Percentiles rank a stretch among this genome's conserved stretches.
Evolutionary conservation across 257 asterid genomes (phyloP).

Genomic region (Fraxinus cuspidata): DNA sequence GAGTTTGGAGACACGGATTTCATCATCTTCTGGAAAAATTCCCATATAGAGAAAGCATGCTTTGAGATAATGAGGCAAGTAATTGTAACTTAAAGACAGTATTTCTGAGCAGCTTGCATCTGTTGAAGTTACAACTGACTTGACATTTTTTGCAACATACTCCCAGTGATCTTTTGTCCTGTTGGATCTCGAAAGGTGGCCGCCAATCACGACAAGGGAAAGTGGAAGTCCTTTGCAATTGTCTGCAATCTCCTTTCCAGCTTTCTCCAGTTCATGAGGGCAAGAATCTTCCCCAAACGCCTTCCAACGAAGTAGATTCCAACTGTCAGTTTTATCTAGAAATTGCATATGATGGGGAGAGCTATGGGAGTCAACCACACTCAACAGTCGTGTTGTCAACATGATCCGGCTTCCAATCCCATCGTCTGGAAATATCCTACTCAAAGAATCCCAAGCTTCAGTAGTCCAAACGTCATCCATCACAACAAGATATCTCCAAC

Average conservation of each 20-base stretch:
- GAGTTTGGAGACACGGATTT: conserved; percentile 19
- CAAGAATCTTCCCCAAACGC: conserved; percentile 18
- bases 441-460: conserved; percentile 12
- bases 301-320: conserved; percentile 15
- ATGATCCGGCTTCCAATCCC: conserved; percentile 20
- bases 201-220: conserved; percentile 17
- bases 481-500: conserved; percentile 18
- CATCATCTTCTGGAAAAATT: conserved; percentile 19
- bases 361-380: not conserved
- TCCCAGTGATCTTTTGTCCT: conserved; percentile 6
- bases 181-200: conserved; percentile 5
- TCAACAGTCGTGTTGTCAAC: conserved; percentile 14
- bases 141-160: conserved; percentile 12
- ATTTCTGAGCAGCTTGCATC: conserved; percentile 5
- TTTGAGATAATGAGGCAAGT: conserved; percentile 26
- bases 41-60: conserved; percentile 22
- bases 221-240: conserved; percentile 29
- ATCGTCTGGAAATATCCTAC: conserved; percentile 11
- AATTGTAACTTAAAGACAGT: conserved; percentile 29
- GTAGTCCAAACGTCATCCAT: conserved; percentile 24
- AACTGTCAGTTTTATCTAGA: conserved; percentile 1
- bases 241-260: conserved; percentile 18
- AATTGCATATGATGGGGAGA: conserved; percentile 6
- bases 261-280: conserved; percentile 15
- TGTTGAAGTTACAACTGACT: not conserved